These are phyloP conservation scores for Aspergillus unguis DNA, from an alignment of 2,329 filamentous ascomycete genomes.

Conservation along the genomic window DNA sequence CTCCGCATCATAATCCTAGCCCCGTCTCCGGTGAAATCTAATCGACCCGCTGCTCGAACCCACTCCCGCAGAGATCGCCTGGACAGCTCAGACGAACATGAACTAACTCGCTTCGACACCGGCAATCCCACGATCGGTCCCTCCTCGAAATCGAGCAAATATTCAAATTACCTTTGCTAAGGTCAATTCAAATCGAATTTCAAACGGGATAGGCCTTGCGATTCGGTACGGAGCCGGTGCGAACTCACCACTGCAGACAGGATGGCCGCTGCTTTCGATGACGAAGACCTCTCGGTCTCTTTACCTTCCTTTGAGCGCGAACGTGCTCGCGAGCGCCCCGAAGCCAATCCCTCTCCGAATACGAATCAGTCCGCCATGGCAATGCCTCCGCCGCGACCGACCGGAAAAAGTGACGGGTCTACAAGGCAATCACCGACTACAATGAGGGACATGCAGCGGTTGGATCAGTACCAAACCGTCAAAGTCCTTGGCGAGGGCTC, in stretches of 20 bases:
- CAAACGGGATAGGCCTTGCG: not conserved
- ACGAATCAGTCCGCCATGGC: slow-evolving; percentile 36
- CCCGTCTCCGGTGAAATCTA: not conserved
- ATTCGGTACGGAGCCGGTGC: slow-evolving; percentile 3
- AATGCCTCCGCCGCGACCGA: slow-evolving; percentile 37
- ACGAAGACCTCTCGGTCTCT: slow-evolving; percentile 79
- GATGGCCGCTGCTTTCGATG: slow-evolving; percentile 59
- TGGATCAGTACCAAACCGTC: slow-evolving; percentile 88
- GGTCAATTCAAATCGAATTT: not conserved
- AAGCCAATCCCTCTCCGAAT: slow-evolving; percentile 18
- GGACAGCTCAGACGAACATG: slow-evolving; percentile 5
- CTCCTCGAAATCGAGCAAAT: not conserved
- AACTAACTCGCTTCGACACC: slow-evolving; percentile 3
- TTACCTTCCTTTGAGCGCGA: slow-evolving; percentile 43
- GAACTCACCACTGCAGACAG: slow-evolving; percentile 7
- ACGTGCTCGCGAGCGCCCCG: slow-evolving; percentile 27
- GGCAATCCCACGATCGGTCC: slow-evolving; percentile 1
- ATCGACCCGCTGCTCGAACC: not conserved
- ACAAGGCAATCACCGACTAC: slow-evolving; percentile 44
- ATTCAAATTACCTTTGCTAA: not conserved
- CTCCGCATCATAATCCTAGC: not conserved
- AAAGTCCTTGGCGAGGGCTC: slow-evolving; percentile 92
- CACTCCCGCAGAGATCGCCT: slow-evolving; percentile 1
- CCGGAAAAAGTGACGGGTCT: slow-evolving; percentile 27
- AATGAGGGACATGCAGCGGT: slow-evolving; percentile 68